A percentile compares a stretch with the other conserved stretches of the same genome.
These are phyloP conservation scores for Spizellomyces punctatus DNA, from an alignment of 192 early-diverging fungal species.

Conservation along the genomic window DNA sequence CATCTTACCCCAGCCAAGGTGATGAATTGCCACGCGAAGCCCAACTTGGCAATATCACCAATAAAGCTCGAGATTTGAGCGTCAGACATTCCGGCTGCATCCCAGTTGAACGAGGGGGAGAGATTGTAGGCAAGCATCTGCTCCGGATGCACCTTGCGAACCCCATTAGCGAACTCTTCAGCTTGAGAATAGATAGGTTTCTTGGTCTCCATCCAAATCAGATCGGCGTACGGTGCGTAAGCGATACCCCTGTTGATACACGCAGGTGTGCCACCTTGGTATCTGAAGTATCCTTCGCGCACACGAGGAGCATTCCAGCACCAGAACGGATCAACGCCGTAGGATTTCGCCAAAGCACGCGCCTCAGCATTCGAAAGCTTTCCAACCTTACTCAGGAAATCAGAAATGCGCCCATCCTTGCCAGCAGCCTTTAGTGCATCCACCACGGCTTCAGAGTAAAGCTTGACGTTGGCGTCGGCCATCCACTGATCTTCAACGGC, in stretches of 20 bases:
- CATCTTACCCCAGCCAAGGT: constrained; percentile 79
- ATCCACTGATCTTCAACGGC: constrained; percentile 87
- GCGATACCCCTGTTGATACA: constrained; percentile 82
- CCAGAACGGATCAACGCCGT: constrained; percentile 77
- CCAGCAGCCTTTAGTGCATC: constrained; percentile 72
- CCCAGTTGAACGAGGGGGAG: constrained; percentile 98
- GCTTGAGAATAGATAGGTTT: constrained; percentile 92
- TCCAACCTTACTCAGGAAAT: constrained; percentile 53
- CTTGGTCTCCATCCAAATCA: constrained; percentile 98
- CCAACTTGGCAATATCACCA: constrained; percentile 78
- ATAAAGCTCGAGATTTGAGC: constrained; percentile 85
- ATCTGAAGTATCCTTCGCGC: constrained; percentile 96
- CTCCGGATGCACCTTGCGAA: constrained; percentile 75
- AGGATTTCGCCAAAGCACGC: constrained; percentile 71
- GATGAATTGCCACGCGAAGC: constrained; percentile 99
- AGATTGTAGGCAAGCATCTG: constrained; percentile 95
- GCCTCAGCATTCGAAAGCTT: constrained; percentile 82
- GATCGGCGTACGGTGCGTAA: constrained; percentile 87
- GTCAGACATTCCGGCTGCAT: constrained; percentile 92
- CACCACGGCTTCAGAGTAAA: constrained; percentile 78
- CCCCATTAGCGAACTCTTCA: constrained; percentile 84
- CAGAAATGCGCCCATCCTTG: constrained; percentile 54
- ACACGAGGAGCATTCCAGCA: constrained; percentile 88
- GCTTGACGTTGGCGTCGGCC: constrained; percentile 75
- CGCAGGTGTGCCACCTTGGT: constrained; percentile 90